Base-by-base conservation (phyloP, 441 rosid genomes). In the Raphanus hybrid region DNA sequence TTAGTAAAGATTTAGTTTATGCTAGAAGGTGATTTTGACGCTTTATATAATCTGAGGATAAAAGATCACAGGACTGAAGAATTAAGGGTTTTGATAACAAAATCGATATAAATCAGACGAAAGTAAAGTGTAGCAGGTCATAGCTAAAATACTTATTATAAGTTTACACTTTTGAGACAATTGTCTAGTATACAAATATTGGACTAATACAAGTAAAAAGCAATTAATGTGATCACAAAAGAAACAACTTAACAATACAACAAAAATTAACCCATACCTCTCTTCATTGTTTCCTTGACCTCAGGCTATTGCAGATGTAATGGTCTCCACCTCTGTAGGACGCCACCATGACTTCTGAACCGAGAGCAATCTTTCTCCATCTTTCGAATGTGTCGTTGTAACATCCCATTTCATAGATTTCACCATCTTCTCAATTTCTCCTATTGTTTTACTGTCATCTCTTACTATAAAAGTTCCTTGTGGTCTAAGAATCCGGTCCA, bases 401-500 rank as follows among this genome's bases (percentile, higher is more conserved):
- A 86, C 71, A 77, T 85, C 75, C 90, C 88, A 87, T 26, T 84
- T 77, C 69, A 87, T 77, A 3, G 90, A 87, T 70, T 84, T 81
- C 32, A 78, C 82, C 74, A 87, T 64, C 75, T 77, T 85, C 76
- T 85, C 85, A 9, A 84, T 61, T 69, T 87, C 85, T 4, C 59
- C 74, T 71, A 84, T 67, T 3, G 85, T 76, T 73, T 84, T 83
- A 23, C 50, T 74, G 34, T 79, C 66, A 78, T 86, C 87, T 9
- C 87, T 74, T 15, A 87, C 69, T 8, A 87, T 82, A 54, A 87
- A 75, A 71, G 80, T 85, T 12, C 90, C 90, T 66, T 85, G 86
- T 34, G 90, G 87, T 67, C 90, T 82, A 45, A 87, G 80, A 7
- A 87, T 82, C 61, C 90, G 69, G 76, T 87, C 88, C 4, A 87